Percentiles rank a stretch among this genome's conserved stretches.
phyloP scores from a whole-genome alignment of 768 basidiomycete species.

The Gloeostereum incarnatum region DNA sequence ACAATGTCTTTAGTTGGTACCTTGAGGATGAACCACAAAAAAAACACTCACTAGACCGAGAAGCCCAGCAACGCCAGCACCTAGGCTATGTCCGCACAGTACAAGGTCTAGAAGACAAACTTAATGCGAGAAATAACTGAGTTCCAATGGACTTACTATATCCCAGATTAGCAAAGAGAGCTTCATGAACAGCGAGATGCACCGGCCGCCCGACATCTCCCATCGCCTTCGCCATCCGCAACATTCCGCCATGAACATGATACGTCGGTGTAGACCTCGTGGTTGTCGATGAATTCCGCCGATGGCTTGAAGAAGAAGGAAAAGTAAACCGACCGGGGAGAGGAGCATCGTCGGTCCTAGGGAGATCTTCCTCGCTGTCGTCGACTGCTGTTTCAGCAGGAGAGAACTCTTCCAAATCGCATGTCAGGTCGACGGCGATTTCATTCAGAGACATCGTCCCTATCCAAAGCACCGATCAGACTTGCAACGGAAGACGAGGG shows the following conservation, averaged over 20 bases:
- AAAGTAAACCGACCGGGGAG: conserved; percentile 28
- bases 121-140: background rate
- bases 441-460: conserved; percentile 86
- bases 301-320: conserved; percentile 13
- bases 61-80: conserved; percentile 72
- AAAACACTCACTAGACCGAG: conserved; percentile 51
- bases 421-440: conserved; percentile 78
- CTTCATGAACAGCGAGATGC: conserved; percentile 63
- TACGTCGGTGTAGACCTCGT: conserved; percentile 26
- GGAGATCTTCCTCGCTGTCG: conserved; percentile 9
- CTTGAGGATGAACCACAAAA: conserved; percentile 1
- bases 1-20: conserved; percentile 4
- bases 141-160: conserved; percentile 44
- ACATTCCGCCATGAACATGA: conserved; percentile 75
- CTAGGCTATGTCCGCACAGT: conserved; percentile 77
- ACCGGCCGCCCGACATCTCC: conserved; percentile 70
- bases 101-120: conserved; percentile 42
- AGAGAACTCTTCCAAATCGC: conserved; percentile 61
- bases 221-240: conserved; percentile 73
- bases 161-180: conserved; percentile 55
- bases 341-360: conserved; percentile 18
- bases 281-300: conserved; percentile 8
- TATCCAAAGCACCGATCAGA: conserved; percentile 10
- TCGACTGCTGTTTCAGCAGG: conserved; percentile 26
- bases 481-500: background rate